A percentile compares a stretch with the other conserved stretches of the same genome.
phyloP scores from a whole-genome alignment of 1,139 yeast species.

The Pichia sp. region DNA sequence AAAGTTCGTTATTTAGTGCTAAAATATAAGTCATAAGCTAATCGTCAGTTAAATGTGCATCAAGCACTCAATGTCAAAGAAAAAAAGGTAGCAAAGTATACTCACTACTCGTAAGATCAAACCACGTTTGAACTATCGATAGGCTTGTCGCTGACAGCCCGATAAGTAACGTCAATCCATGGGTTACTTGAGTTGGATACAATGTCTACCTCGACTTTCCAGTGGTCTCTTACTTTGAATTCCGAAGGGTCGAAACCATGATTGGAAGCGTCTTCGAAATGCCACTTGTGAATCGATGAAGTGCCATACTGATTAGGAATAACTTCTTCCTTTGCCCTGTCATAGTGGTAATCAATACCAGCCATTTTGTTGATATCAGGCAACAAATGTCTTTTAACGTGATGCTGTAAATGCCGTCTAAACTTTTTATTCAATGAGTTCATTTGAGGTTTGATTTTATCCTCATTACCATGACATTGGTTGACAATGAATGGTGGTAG shows the following conservation, averaged over 20 bases:
- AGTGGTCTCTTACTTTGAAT: constrained; percentile 39
- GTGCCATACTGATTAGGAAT: constrained; percentile 33
- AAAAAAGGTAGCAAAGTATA: neutral
- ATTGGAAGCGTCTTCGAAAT: constrained; percentile 41
- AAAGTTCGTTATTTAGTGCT: neutral
- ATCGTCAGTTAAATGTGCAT: too few species aligned
- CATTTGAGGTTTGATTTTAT: constrained; percentile 65
- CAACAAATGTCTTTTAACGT: constrained; percentile 61
- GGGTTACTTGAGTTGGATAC: constrained; percentile 48
- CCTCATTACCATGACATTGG: constrained; percentile 62
- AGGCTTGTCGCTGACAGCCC: constrained; percentile 12
- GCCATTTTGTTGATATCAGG: constrained; percentile 57
- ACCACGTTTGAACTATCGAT: constrained; percentile 1
- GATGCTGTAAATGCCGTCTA: constrained; percentile 69
- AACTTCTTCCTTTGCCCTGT: constrained; percentile 24
- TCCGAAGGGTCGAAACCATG: constrained; percentile 49
- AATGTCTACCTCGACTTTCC: constrained; percentile 49
- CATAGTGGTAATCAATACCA: constrained; percentile 35
- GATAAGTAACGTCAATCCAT: constrained; percentile 46
- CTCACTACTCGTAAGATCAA: neutral
- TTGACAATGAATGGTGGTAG: constrained; percentile 67
- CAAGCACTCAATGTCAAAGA: too few species aligned
- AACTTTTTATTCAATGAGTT: constrained; percentile 67
- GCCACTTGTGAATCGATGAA: constrained; percentile 34
- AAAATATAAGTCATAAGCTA: neutral